Conservation (phyloP, 2,329 filamentous ascomycete species). For the Sclerotinia nivalis region DNA sequence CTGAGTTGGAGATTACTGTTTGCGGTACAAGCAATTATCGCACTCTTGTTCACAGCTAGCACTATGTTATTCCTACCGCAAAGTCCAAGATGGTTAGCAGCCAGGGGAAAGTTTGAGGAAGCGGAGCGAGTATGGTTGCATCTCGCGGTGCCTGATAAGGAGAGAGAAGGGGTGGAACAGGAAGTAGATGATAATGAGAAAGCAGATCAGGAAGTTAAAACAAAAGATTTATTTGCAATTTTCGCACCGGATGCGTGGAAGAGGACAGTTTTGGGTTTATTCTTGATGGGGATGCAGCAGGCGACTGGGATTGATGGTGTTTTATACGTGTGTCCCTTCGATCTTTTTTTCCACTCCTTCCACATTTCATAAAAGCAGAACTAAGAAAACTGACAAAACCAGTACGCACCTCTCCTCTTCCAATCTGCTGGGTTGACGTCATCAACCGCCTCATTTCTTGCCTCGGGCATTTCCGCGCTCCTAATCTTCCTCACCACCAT, state of each 20-base stretch:
- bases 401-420: slow-evolving; percentile 64
- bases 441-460: slow-evolving; percentile 56
- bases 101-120: slow-evolving; percentile 49
- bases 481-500: slow-evolving; percentile 59
- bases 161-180: slow-evolving; percentile 35
- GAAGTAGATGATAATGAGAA: slow-evolving; percentile 14
- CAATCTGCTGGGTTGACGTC: slow-evolving; percentile 58
- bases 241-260: slow-evolving; percentile 48
- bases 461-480: slow-evolving; percentile 60
- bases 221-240: slow-evolving; percentile 34
- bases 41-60: slow-evolving; percentile 44
- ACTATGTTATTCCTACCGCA: slow-evolving; percentile 50
- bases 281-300: slow-evolving; percentile 61
- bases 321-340: slow-evolving; percentile 51
- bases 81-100: slow-evolving; percentile 59
- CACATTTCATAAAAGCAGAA: not conserved
- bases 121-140: slow-evolving; percentile 46
- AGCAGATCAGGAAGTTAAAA: slow-evolving; percentile 24
- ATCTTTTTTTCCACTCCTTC: not conserved
- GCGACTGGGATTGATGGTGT: slow-evolving; percentile 63
- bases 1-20: slow-evolving; percentile 60
- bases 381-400: slow-evolving; percentile 6
- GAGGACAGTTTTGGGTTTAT: slow-evolving; percentile 54
- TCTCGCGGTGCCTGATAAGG: slow-evolving; percentile 32
- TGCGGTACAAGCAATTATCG: slow-evolving; percentile 48